Evolutionary conservation across 2,329 filamentous ascomycete species (phyloP), one percentile per base, ranked within the genome.

Genomic region (Fusarium mundagurra): DNA sequence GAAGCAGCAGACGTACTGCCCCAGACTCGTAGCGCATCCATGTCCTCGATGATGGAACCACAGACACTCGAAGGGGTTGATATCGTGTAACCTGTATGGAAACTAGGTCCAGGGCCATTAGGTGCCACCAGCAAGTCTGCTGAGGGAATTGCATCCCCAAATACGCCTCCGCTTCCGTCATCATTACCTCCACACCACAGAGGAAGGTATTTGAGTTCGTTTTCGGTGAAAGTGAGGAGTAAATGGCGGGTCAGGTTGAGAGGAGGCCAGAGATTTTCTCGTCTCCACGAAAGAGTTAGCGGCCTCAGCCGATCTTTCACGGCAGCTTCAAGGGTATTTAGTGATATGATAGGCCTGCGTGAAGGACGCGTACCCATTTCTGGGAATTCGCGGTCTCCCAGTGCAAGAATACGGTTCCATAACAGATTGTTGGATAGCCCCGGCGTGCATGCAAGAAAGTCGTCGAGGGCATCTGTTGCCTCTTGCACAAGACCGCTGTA

Each of bases 191-290:
- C 91, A 1, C 90, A 91, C 90, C 90, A 93, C 8, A 92, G 82
- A 0, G 92, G 91, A 7, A 93, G 83, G 71, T 87, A 93, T 64
- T 88, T 88, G 72, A 89, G 86, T 81, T 93, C 91, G 5, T 88
- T 82, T 8, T 89, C 85, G 2, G 82, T 81, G 4, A 93, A 84
- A 10, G 84, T 86, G 2, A 91, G 84, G 1, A 92, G 79, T 31
- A 89, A 71, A 72, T 89, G 86, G 6, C 82, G 80, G 2, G 83
- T 85, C 7, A 84, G 71, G 20, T 77, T 78, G 33, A 84, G 78
- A 3, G 79, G 76, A 7, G 83, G 80, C 34, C 84, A 80, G 18
- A 83, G 74, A 8, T 81, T 79, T 14, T 72, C 69, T 3, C 75
- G 76, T 5, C 74, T 16, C 78, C 82, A 82, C 14, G 72, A 71